A percentile compares a stretch with the other conserved stretches of the same genome.
Evolutionary conservation across 176 grass and related monocot species (phyloP).

Genomic region (Oryza brachyantha): DNA sequence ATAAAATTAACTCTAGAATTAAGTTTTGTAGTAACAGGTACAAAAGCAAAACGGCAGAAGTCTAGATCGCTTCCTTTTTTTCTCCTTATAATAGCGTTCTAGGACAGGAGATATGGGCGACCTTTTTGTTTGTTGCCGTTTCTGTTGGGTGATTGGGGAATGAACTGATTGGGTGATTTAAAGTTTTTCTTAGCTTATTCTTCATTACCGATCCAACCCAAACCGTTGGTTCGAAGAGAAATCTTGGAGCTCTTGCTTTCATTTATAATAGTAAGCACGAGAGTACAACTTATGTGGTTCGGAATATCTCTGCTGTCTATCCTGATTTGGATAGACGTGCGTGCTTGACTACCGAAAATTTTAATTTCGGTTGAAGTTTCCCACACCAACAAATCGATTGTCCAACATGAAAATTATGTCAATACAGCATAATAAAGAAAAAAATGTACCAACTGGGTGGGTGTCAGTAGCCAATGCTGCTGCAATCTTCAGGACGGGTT

Average conservation of each 20-base stretch:
- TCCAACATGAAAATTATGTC: not conserved
- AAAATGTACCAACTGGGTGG: not conserved
- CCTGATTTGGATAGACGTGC: not conserved
- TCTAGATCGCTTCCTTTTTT: not conserved
- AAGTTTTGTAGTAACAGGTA: not conserved
- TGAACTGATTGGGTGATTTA: not conserved
- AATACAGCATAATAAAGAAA: not conserved
- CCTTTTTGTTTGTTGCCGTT: not conserved
- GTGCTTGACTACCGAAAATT: not conserved
- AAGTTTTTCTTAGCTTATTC: not conserved
- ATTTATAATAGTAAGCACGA: not conserved
- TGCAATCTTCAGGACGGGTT: not conserved
- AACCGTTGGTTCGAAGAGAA: not conserved
- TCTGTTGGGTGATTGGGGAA: not conserved
- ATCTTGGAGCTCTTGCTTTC: not conserved
- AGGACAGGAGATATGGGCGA: not conserved
- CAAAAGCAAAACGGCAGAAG: not conserved
- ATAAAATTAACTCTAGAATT: not conserved
- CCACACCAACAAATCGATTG: not conserved
- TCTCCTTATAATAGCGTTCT: not conserved
- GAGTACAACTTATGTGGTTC: not conserved
- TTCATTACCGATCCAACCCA: too few relatives aligned
- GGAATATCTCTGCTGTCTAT: not conserved
- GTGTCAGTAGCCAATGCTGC: not conserved
- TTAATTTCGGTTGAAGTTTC: not conserved